phyloP scores from a whole-genome alignment of 441 rosid genomes.

The Populus hybrid region DNA sequence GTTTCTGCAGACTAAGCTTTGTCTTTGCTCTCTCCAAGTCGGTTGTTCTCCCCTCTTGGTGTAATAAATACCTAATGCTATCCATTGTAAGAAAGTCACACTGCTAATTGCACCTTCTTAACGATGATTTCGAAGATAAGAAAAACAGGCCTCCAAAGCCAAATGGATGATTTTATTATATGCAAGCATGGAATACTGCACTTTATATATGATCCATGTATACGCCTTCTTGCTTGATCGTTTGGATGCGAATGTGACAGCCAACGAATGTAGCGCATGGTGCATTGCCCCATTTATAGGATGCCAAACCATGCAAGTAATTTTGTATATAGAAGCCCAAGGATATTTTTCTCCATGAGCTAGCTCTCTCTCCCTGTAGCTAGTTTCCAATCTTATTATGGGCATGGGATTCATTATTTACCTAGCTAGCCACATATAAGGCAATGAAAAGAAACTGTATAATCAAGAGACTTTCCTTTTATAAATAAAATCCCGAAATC shows the following conservation, averaged over 20 bases:
- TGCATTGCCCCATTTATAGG: not conserved
- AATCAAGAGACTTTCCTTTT: not conserved
- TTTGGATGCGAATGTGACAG: not conserved
- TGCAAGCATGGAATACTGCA: not conserved
- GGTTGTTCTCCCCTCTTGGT: not conserved
- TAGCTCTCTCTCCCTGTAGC: not conserved
- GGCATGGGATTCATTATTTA: too few species aligned
- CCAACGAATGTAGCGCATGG: not conserved
- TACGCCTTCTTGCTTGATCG: not conserved
- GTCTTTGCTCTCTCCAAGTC: not conserved
- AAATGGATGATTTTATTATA: not conserved
- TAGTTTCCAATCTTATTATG: not conserved
- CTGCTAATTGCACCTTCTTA: not conserved
- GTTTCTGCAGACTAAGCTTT: not conserved
- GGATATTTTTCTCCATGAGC: not conserved
- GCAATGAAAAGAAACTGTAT: not conserved
- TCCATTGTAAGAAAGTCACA: not conserved
- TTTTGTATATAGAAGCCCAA: not conserved
- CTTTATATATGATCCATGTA: not conserved
- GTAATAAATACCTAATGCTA: too few species aligned
- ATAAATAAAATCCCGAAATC: not conserved
- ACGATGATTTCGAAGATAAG: not conserved
- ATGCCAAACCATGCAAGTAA: not conserved
- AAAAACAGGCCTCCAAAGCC: not conserved
- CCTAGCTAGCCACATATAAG: not conserved